phyloP scores from a whole-genome alignment of 2,329 filamentous ascomycete genomes.

The Cercospora zeina region DNA sequence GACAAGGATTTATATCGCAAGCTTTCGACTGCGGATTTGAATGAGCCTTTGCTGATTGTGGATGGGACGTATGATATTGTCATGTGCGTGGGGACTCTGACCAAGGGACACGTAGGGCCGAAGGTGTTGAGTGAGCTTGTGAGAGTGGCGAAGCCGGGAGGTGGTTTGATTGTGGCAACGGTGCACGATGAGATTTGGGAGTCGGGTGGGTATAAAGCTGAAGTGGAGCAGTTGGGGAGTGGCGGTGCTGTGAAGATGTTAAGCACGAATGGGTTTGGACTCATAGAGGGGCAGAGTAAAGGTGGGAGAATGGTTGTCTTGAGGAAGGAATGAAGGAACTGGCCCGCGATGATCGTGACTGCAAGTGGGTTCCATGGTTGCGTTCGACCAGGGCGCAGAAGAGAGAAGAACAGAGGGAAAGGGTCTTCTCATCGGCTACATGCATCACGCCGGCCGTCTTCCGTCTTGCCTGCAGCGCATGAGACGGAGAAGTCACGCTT shows the following conservation, averaged over 20 bases:
- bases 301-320: constrained; percentile 27
- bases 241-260: constrained; percentile 20
- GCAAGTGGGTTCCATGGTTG: too few relatives aligned
- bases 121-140: constrained; percentile 21
- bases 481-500: too few relatives aligned
- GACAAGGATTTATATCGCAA: constrained; percentile 20
- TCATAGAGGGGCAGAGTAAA: constrained; percentile 18
- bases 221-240: constrained; percentile 15
- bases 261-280: constrained; percentile 20
- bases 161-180: constrained; percentile 24
- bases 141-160: constrained; percentile 17
- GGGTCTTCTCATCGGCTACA: too few relatives aligned
- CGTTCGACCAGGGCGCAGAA: too few relatives aligned
- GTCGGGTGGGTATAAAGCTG: constrained; percentile 21
- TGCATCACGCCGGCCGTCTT: too few relatives aligned
- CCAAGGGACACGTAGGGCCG: constrained; percentile 27
- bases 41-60: constrained; percentile 16
- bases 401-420: too few relatives aligned
- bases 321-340: constrained; percentile 11
- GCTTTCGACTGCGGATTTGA: constrained; percentile 22
- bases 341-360: too few relatives aligned
- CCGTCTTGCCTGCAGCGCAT: too few relatives aligned
- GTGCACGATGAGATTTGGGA: constrained; percentile 28
- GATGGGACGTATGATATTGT: constrained; percentile 25
- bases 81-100: constrained; percentile 26